Conservation (phyloP, 78 protist genomes). For the Creolimax fragrantissima region DNA sequence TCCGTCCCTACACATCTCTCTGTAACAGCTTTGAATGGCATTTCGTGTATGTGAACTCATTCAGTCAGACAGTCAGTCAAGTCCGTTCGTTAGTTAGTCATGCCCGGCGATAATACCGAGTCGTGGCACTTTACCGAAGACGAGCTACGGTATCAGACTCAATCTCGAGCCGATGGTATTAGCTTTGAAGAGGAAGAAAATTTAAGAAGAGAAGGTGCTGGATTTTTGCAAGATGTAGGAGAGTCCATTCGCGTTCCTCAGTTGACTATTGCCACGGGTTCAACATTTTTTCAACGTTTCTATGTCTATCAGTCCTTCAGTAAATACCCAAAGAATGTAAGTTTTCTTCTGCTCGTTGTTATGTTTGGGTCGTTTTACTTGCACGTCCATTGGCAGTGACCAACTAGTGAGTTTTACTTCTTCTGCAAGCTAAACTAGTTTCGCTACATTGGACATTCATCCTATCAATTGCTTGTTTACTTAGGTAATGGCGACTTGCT, state of each 20-base stretch:
- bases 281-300: constrained; percentile 76
- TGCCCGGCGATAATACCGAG: too few species aligned
- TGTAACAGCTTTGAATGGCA: too few species aligned
- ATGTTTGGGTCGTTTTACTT: too few species aligned
- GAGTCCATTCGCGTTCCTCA: constrained; percentile 47
- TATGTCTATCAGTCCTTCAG: constrained; percentile 45
- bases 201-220: constrained; percentile 21
- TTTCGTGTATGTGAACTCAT: too few species aligned
- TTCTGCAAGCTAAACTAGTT: too few species aligned
- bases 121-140: constrained; percentile 33
- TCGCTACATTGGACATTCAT: too few species aligned
- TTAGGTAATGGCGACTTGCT: constrained; percentile 46
- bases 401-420: too few species aligned
- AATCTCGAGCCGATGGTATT: constrained; percentile 26
- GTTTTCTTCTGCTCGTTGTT: not conserved
- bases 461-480: too few species aligned
- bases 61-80: too few species aligned
- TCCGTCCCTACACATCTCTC: too few species aligned
- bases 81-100: too few species aligned
- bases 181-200: constrained; percentile 18
- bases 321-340: not conserved
- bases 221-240: constrained; percentile 50
- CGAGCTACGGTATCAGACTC: constrained; percentile 37
- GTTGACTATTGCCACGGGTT: constrained; percentile 68
- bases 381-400: too few species aligned